Base-by-base conservation (phyloP, 257 asterid species). In the Penstemon davidsonii region DNA sequence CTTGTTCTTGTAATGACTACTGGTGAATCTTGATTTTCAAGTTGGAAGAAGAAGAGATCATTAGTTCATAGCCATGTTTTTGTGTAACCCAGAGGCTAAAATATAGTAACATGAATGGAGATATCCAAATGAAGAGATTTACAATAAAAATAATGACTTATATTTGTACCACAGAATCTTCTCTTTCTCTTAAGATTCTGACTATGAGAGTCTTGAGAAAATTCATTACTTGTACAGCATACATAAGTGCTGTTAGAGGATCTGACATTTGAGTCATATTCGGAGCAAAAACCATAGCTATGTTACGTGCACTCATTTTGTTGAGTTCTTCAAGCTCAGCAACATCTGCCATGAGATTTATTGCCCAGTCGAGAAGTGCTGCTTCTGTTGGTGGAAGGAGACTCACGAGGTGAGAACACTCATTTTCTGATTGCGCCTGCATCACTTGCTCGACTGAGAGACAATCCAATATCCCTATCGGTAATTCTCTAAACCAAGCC, bases 401-500 rank as follows among this genome's bases (percentile, higher is more conserved):
- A 71, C 85, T 86, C 76, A 86, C 89, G 0, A 92, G 87, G 0
- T n/a, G 86, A 49, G 76, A 55, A 45, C 96, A 92, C 52, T 86
- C 95, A 5, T 87, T 96, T 80, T 92, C 96, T 0, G 96, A 61
- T 62, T 85, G 85, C 0, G 92, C 88, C 62, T 80, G 81, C 92
- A 92, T 92, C 70, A 92, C 92, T 63, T 77, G 77, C 69, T 86
- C 98, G 0, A 91, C 84, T 4, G 96, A 76, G 44, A 92, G 87
- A 38, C 87, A 71, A 78, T 92, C 98, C 85, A 92, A 60, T 70
- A 92, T 68, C 69, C 96, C 96, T 10, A 73, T 79, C 0, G 98
- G 96, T 12, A 92, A 78, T 76, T 92, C 98, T 82, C 98, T 87
- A 77, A 89, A 92, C 98, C 96, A 92, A 49, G 98, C 85, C 88